phyloP scores from a whole-genome alignment of 1,284 basidiomycete species.

The Trametes sp. region DNA sequence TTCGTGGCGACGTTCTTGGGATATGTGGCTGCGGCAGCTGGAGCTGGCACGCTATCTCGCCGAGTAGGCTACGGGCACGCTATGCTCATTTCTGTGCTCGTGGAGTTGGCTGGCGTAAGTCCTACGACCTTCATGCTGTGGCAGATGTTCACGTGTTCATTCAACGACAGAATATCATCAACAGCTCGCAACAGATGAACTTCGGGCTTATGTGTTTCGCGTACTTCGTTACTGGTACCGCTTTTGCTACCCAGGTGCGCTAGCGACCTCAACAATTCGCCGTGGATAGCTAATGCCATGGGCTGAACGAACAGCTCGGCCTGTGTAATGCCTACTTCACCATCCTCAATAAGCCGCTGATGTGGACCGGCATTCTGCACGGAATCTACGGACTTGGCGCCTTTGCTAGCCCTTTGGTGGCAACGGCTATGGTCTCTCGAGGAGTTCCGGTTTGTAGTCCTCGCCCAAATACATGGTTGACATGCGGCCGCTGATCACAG shows the following conservation, averaged over 20 bases:
- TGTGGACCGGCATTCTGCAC: slow-evolving; percentile 43
- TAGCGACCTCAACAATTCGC: not conserved
- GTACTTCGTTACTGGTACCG: slow-evolving; percentile 41
- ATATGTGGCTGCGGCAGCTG: slow-evolving; percentile 39
- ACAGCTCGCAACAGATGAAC: slow-evolving; percentile 41
- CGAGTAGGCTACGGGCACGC: slow-evolving; percentile 41
- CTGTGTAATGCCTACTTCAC: slow-evolving; percentile 44
- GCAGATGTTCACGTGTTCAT: not conserved
- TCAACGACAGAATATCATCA: slow-evolving; percentile 42
- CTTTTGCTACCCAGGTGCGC: slow-evolving; percentile 42
- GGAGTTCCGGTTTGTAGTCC: slow-evolving; percentile 38
- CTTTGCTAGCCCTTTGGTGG: slow-evolving; percentile 43
- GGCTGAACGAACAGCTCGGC: slow-evolving; percentile 33
- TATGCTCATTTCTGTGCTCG: slow-evolving; percentile 35
- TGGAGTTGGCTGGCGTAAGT: slow-evolving; percentile 42
- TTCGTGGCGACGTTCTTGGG: slow-evolving; percentile 43
- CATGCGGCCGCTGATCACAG: not conserved
- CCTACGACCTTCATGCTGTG: not conserved
- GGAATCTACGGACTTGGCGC: slow-evolving; percentile 43
- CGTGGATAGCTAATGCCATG: not conserved
- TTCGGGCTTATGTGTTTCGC: slow-evolving; percentile 45
- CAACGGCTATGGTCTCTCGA: slow-evolving; percentile 41
- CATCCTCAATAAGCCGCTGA: slow-evolving; percentile 39
- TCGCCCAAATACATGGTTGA: not conserved
- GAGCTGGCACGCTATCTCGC: slow-evolving; percentile 36